These are phyloP conservation scores for Tolypocladium cylindrosporum DNA, from an alignment of 2,329 filamentous ascomycete species.

Conservation along the genomic window DNA sequence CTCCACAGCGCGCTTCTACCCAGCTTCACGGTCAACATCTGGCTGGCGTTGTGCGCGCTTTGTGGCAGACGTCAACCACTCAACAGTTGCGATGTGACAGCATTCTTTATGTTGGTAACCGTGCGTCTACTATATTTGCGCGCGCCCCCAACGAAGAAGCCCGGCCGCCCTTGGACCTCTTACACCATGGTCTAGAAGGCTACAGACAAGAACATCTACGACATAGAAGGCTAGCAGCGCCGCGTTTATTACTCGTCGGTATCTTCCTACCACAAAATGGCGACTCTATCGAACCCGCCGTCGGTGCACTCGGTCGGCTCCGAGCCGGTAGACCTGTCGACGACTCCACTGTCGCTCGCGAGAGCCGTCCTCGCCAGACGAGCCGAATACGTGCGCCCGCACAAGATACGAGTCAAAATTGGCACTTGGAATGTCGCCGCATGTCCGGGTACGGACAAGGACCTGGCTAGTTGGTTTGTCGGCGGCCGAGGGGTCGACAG, in stretches of 20 bases:
- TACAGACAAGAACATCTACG: constrained; percentile 8
- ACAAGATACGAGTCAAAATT: constrained; percentile 73
- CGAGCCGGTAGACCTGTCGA: constrained; percentile 32
- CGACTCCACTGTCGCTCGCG: constrained; percentile 49
- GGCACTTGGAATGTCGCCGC: constrained; percentile 94
- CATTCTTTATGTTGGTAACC: neutral
- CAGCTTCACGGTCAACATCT: neutral
- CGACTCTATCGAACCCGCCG: constrained; percentile 15
- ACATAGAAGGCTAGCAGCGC: constrained; percentile 14
- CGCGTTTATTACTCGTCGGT: constrained; percentile 8
- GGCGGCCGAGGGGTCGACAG: constrained; percentile 61
- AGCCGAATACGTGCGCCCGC: constrained; percentile 67
- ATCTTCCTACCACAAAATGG: constrained; percentile 11
- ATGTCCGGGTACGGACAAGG: constrained; percentile 74
- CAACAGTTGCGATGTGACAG: neutral
- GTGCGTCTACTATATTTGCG: neutral
- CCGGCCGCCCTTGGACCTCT: constrained; percentile 2
- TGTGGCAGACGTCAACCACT: neutral
- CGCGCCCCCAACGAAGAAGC: neutral
- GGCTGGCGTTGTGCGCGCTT: neutral
- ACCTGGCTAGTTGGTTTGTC: constrained; percentile 83
- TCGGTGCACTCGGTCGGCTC: constrained; percentile 23
- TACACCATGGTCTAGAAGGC: constrained; percentile 25
- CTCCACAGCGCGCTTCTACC: neutral
- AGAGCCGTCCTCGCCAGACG: constrained; percentile 61